Percentiles rank a stretch among this genome's conserved stretches.
Conservation (phyloP, 495 filamentous ascomycete genomes). For the Patellaria atrata region DNA sequence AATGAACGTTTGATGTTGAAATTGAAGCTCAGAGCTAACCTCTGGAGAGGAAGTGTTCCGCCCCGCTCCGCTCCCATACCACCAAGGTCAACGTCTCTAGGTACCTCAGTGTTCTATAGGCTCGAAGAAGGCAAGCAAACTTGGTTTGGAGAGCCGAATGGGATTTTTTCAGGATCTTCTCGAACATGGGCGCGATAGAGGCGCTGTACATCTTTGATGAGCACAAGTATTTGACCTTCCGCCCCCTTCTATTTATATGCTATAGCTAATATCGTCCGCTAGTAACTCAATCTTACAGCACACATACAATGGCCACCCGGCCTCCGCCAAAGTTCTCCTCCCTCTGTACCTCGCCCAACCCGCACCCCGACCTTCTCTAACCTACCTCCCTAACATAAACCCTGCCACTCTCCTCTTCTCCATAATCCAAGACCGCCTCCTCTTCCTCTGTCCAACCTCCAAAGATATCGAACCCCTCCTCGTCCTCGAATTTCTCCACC, state of each 20-base stretch:
- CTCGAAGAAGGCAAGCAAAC: too few species aligned
- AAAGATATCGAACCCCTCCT: slow-evolving; percentile 83
- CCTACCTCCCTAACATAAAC: slow-evolving; percentile 64
- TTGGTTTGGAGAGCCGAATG: not conserved
- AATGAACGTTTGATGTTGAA: not conserved
- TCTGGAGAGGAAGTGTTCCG: slow-evolving; percentile 2
- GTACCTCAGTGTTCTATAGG: too few species aligned
- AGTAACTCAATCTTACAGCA: slow-evolving; percentile 54
- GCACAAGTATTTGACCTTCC: slow-evolving; percentile 46
- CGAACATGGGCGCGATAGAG: slow-evolving; percentile 56
- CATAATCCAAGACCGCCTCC: slow-evolving; percentile 67
- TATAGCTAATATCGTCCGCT: slow-evolving; percentile 24
- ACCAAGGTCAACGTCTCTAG: slow-evolving; percentile 1
- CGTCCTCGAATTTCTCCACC: slow-evolving; percentile 89
- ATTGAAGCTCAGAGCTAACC: too few species aligned
- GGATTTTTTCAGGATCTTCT: too few species aligned
- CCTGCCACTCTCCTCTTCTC: slow-evolving; percentile 88
- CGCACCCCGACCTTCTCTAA: slow-evolving; percentile 66
- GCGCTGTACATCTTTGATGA: slow-evolving; percentile 95
- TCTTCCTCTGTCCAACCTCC: slow-evolving; percentile 73
- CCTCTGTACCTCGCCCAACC: slow-evolving; percentile 80
- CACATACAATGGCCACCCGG: slow-evolving; percentile 58
- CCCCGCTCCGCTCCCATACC: not conserved
- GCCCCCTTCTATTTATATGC: not conserved
- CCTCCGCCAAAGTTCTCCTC: slow-evolving; percentile 59